phyloP scores from a whole-genome alignment of 2,329 filamentous ascomycete species.

The Incumbomyces delicatus region DNA sequence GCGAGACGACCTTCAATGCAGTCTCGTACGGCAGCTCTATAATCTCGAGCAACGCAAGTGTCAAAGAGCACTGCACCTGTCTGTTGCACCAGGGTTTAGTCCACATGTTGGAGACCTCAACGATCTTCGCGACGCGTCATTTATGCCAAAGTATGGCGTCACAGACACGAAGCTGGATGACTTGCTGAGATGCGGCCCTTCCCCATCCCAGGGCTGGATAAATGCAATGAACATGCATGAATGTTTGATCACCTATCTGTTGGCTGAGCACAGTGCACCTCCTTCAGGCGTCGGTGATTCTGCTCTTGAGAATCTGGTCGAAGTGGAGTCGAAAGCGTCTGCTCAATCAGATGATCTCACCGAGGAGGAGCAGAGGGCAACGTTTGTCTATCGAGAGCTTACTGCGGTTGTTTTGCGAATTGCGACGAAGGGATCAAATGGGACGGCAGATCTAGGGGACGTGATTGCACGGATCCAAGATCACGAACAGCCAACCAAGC shows the following conservation, averaged over 20 bases:
- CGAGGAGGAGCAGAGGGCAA: slow-evolving; percentile 6
- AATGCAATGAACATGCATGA: slow-evolving; percentile 15
- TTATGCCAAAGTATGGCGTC: slow-evolving; percentile 15
- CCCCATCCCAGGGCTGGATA: slow-evolving; percentile 14
- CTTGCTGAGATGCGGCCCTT: slow-evolving; percentile 13
- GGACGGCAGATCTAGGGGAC: background rate
- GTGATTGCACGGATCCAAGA: background rate
- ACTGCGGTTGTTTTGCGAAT: background rate
- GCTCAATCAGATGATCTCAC: slow-evolving; percentile 10
- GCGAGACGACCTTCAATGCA: slow-evolving; percentile 24
- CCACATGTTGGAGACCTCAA: slow-evolving; percentile 7
- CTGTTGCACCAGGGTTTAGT: slow-evolving; percentile 11
- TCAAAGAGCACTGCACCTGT: slow-evolving; percentile 28
- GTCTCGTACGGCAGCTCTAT: slow-evolving; percentile 29
- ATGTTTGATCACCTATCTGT: slow-evolving; percentile 14
- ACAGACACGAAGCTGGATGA: slow-evolving; percentile 11
- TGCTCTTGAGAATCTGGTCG: background rate
- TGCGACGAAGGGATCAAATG: background rate
- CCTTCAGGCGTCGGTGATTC: background rate
- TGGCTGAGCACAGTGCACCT: slow-evolving; percentile 8
- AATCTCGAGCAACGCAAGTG: slow-evolving; percentile 33
- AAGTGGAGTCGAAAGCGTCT: background rate
- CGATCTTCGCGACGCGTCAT: slow-evolving; percentile 17
- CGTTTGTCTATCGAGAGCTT: background rate
- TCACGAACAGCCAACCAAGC: slow-evolving; percentile 7